Evolutionary conservation across 2,329 filamentous ascomycete genomes (phyloP).

Genomic region (Apiospora aurea): DNA sequence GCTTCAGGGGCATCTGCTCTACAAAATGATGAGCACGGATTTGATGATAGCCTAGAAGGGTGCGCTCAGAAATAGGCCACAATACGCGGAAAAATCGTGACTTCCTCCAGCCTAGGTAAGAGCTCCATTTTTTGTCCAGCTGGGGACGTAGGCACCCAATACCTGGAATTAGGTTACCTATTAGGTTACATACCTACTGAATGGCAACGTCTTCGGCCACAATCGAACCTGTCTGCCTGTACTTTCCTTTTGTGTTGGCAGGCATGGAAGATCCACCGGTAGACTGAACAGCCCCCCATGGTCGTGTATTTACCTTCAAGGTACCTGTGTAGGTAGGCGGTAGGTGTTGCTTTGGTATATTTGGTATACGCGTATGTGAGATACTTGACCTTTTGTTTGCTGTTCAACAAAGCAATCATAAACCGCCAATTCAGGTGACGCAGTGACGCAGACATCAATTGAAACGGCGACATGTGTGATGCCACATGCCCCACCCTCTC

Average conservation of each 20-base stretch:
- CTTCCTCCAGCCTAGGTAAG: neutral
- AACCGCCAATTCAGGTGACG: neutral
- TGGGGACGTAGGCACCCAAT: neutral
- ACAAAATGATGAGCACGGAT: too few species aligned
- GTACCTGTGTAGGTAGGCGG: neutral
- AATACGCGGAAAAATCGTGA: neutral
- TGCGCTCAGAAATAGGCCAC: neutral
- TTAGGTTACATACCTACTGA: too few species aligned
- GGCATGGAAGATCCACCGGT: neutral
- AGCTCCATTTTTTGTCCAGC: neutral
- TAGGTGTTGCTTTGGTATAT: neutral
- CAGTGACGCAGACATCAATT: neutral
- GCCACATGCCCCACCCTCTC: neutral
- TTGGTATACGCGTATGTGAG: neutral
- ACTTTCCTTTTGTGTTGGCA: neutral
- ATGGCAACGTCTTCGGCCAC: neutral
- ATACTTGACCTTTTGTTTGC: neutral
- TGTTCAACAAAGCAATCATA: neutral
- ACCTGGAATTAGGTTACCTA: too few species aligned
- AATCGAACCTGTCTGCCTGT: neutral
- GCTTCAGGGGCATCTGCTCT: slow-evolving; percentile 3
- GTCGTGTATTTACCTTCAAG: too few species aligned
- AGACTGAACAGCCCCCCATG: too few species aligned
- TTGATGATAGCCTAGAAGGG: neutral
- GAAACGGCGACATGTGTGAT: neutral